A percentile compares a stretch with the other conserved stretches of the same genome.
These are phyloP conservation scores for Sherardia arvensis DNA, from an alignment of 257 asterid species.

Conservation along the genomic window DNA sequence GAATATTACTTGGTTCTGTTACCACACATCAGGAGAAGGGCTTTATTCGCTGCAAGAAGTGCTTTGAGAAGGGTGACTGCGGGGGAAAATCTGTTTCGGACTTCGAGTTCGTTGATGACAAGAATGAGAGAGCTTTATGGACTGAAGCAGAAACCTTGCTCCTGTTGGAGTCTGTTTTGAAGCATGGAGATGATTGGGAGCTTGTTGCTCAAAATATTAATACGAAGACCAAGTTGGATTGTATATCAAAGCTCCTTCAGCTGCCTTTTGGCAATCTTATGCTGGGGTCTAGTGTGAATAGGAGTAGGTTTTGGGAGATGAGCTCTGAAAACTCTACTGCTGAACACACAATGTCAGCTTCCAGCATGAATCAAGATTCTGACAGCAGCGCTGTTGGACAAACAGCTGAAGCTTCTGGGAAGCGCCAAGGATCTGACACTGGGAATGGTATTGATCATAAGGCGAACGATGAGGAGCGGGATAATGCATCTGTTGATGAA, in stretches of 20 bases:
- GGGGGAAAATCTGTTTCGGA: constrained; percentile 48
- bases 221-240: constrained; percentile 75
- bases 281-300: constrained; percentile 47
- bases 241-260: constrained; percentile 81
- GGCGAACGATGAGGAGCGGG: constrained; percentile 29
- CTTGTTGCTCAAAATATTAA: constrained; percentile 64
- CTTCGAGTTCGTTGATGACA: constrained; percentile 45
- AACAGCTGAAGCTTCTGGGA: constrained; percentile 23
- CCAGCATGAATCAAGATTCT: constrained; percentile 29
- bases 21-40: constrained; percentile 42
- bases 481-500: constrained; percentile 32
- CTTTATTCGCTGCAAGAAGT: constrained; percentile 53
- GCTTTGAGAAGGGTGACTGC: constrained; percentile 57
- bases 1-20: constrained; percentile 8
- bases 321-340: constrained; percentile 26
- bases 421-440: constrained; percentile 26
- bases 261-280: constrained; percentile 86
- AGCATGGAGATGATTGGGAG: constrained; percentile 97
- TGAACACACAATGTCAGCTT: constrained; percentile 25
- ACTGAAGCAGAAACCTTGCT: constrained; percentile 83
- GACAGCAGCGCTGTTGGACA: constrained; percentile 28
- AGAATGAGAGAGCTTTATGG: constrained; percentile 45
- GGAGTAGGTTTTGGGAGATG: constrained; percentile 34
- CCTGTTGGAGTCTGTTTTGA: constrained; percentile 74
- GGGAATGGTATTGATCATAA: constrained; percentile 25